Evolutionary conservation across 371 early-diverging fungal genomes (phyloP).

Genomic region (Fennellomyces sp.): DNA sequence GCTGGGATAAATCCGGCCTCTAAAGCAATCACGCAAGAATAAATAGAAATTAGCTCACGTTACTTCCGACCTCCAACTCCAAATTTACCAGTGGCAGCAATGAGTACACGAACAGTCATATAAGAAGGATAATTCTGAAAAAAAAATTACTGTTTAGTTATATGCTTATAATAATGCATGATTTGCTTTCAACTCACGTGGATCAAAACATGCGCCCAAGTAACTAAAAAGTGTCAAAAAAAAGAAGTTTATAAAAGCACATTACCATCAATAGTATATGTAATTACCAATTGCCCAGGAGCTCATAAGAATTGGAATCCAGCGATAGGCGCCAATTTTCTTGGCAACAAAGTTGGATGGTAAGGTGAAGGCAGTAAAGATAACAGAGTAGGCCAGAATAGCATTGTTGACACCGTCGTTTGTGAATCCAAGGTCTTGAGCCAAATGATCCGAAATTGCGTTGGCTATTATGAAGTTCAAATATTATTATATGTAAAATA

Average conservation of each 20-base stretch:
- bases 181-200: constrained; percentile 18
- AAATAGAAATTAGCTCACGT: no score
- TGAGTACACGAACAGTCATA: constrained; percentile 29
- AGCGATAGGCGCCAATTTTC: constrained; percentile 53
- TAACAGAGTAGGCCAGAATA: constrained; percentile 33
- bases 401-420: constrained; percentile 39
- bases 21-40: no score
- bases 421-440: constrained; percentile 39
- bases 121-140: constrained; percentile 24
- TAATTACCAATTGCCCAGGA: constrained; percentile 48
- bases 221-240: constrained; percentile 29
- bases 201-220: constrained; percentile 43
- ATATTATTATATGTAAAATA: not conserved
- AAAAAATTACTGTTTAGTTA: no score
- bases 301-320: constrained; percentile 64
- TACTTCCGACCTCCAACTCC: no score
- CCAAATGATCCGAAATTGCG: constrained; percentile 48
- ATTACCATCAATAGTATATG: no score
- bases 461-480: constrained; percentile 28
- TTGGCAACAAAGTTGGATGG: constrained; percentile 56
- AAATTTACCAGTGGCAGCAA: constrained; percentile 43
- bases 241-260: no score
- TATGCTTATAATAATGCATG: not conserved
- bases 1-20: constrained; percentile 64
- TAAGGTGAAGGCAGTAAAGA: constrained; percentile 41